Conservation (phyloP, 2,329 filamentous ascomycete species). For the Xylariaceae sp. region DNA sequence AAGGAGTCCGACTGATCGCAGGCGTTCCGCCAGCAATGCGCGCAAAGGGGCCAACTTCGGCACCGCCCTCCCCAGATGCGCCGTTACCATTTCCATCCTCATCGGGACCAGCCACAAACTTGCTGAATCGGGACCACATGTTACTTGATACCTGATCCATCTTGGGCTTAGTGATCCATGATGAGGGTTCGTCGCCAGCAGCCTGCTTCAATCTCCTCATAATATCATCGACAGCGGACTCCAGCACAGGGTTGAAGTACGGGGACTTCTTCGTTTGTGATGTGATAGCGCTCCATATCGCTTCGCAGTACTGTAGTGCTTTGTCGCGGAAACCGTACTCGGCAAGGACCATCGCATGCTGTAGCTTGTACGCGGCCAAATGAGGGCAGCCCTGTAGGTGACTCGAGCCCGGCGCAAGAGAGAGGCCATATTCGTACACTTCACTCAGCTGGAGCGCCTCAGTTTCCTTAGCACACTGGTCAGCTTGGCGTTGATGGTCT, state of each 20-base stretch:
- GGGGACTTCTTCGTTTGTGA: conserved; percentile 77
- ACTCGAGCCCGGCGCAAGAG: conserved; percentile 57
- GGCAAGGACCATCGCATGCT: conserved; percentile 77
- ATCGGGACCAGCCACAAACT: conserved; percentile 91
- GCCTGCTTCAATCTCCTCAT: conserved; percentile 77
- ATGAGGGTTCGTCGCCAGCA: conserved; percentile 72
- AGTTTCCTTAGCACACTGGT: conserved; percentile 71
- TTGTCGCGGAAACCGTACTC: conserved; percentile 78
- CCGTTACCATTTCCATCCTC: conserved; percentile 58
- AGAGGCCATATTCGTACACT: conserved; percentile 85
- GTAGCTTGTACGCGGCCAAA: conserved; percentile 83
- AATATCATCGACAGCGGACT: conserved; percentile 75
- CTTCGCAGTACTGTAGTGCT: conserved; percentile 86
- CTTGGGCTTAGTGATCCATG: conserved; percentile 91
- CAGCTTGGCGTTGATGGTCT: conserved; percentile 67
- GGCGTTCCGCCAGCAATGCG: conserved; percentile 72
- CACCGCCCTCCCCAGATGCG: conserved; percentile 50
- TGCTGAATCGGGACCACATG: conserved; percentile 90
- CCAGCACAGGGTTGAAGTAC: conserved; percentile 75
- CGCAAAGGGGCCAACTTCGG: conserved; percentile 72
- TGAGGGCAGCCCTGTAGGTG: conserved; percentile 64
- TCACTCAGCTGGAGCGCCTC: conserved; percentile 93
- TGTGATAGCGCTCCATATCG: conserved; percentile 68
- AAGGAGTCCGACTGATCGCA: conserved; percentile 68
- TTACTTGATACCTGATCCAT: conserved; percentile 94